Percentiles rank a stretch among this genome's conserved stretches.
Evolutionary conservation across 768 basidiomycete species (phyloP).

Genomic region (Mrakia hoshinonis): DNA sequence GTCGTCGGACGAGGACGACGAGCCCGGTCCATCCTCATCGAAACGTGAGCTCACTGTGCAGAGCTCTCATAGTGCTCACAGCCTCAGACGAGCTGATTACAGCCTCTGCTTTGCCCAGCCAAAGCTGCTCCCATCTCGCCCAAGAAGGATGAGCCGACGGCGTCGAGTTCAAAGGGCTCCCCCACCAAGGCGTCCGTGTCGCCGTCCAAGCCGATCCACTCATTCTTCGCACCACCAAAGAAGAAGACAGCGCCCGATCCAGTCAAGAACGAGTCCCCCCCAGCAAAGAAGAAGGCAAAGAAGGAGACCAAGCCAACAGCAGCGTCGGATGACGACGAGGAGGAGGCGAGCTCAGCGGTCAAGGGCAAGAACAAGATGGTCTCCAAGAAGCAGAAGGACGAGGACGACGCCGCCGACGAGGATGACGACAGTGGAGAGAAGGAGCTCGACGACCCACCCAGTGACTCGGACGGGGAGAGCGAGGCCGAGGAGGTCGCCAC

Average conservation of each 20-base stretch:
- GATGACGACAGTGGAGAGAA: neutral
- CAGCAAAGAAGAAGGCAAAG: conserved; percentile 2
- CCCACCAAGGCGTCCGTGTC: neutral
- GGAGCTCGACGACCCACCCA: neutral
- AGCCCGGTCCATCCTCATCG: neutral
- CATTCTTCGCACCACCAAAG: neutral
- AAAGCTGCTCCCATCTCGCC: neutral
- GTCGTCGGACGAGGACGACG: conserved; percentile 4
- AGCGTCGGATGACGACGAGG: conserved; percentile 2
- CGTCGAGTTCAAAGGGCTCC: neutral
- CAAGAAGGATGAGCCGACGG: neutral
- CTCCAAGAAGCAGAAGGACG: neutral
- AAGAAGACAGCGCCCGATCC: neutral
- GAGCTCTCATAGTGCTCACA: too few species aligned
- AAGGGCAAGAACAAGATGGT: conserved; percentile 4
- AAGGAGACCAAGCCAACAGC: neutral
- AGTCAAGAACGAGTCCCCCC: neutral
- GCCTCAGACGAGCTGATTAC: too few species aligned
- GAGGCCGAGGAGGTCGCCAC: conserved; percentile 6
- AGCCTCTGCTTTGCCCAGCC: too few species aligned
- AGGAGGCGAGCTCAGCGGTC: neutral
- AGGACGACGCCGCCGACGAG: neutral
- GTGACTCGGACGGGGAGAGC: neutral
- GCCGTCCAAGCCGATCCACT: neutral
- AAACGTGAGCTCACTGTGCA: neutral